phyloP scores from a whole-genome alignment of 2,329 filamentous ascomycete genomes.

The Aspergillus bombycis region DNA sequence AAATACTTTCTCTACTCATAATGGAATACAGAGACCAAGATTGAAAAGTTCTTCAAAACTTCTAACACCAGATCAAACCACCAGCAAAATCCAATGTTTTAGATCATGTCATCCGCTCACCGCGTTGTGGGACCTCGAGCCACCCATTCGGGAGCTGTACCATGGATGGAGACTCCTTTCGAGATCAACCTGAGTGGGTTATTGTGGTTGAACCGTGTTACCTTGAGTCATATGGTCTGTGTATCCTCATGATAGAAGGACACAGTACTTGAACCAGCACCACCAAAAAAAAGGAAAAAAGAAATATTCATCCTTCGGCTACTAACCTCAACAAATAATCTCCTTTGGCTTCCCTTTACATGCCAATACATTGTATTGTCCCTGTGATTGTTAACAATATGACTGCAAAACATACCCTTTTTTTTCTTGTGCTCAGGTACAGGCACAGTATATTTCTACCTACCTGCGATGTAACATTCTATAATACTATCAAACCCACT shows the following conservation, averaged over 20 bases:
- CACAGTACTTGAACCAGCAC: neutral
- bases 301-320: neutral
- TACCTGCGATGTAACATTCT: neutral
- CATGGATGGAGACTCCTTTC: constrained; percentile 4
- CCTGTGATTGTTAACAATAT: neutral
- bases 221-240: constrained; percentile 1
- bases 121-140: constrained; percentile 18
- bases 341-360: neutral
- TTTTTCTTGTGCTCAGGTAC: neutral
- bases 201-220: neutral
- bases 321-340: neutral
- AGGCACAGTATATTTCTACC: neutral
- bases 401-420: neutral
- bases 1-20: neutral
- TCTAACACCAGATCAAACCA: constrained; percentile 2
- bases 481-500: neutral
- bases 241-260: neutral
- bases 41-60: neutral
- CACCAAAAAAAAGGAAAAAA: neutral
- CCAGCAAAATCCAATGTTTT: constrained; percentile 7
- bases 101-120: constrained; percentile 17
- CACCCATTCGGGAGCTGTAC: constrained; percentile 14
- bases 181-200: neutral
- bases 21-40: neutral
- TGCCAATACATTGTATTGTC: neutral